phyloP scores from a whole-genome alignment of 371 early-diverging fungal species.

The Mortierella sp. region DNA sequence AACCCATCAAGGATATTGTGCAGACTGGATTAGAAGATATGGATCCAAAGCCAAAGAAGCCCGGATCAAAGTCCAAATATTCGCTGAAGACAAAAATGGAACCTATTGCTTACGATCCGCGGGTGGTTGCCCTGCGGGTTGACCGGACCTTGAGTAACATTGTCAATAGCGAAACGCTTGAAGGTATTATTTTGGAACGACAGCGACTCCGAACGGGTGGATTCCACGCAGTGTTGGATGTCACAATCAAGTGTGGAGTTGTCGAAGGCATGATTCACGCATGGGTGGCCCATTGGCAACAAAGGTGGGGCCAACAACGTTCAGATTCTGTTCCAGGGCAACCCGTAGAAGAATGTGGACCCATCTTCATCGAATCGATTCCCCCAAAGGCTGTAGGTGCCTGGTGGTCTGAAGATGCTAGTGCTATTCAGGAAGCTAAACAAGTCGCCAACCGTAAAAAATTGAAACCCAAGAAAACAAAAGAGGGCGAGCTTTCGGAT shows the following conservation, averaged over 20 bases:
- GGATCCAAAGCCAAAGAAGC: conserved; percentile 1
- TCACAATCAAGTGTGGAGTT: conserved; percentile 59
- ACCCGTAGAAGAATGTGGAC: background rate
- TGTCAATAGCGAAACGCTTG: conserved; percentile 12
- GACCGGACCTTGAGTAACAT: conserved; percentile 34
- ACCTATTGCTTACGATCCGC: conserved; percentile 13
- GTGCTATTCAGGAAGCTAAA: too few species aligned
- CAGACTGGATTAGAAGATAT: background rate
- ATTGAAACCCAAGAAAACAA: background rate
- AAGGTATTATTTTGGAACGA: conserved; percentile 58
- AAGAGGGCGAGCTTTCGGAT: background rate
- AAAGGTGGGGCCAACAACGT: background rate
- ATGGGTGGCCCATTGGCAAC: conserved; percentile 33
- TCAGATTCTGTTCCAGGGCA: background rate
- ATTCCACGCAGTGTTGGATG: conserved; percentile 54
- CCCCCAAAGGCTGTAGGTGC: conserved; percentile 29
- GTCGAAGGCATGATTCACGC: conserved; percentile 62
- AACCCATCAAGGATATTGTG: background rate
- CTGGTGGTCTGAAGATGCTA: conserved; percentile 19
- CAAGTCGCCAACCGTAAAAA: too few species aligned
- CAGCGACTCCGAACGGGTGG: conserved; percentile 61
- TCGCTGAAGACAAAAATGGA: background rate
- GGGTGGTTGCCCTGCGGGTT: conserved; percentile 21
- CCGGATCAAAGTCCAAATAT: background rate
- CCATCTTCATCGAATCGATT: conserved; percentile 24